Percentiles rank a stretch among this genome's conserved stretches.
Conservation (phyloP, 257 asterid genomes). For the Fraxinus anomala region DNA sequence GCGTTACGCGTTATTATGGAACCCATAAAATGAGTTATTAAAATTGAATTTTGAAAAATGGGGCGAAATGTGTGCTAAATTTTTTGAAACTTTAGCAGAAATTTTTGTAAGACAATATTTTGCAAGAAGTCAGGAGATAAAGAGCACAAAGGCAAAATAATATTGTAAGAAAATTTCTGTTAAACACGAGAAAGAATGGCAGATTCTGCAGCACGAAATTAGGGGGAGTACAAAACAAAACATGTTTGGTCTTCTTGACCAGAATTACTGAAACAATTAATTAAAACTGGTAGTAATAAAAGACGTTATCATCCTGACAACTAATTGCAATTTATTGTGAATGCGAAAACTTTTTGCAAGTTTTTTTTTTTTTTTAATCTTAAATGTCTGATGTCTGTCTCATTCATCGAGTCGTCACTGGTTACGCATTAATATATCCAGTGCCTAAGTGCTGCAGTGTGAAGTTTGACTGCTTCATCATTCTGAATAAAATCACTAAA, state of each 20-base stretch:
- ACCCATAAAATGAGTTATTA: neutral
- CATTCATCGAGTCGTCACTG: slow-evolving; percentile 20
- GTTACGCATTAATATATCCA: slow-evolving; percentile 19
- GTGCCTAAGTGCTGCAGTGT: slow-evolving; percentile 23
- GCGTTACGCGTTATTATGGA: neutral
- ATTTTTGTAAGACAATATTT: neutral
- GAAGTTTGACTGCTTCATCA: slow-evolving; percentile 21
- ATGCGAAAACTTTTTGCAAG: neutral
- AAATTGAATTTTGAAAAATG: too few species aligned
- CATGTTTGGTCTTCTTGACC: slow-evolving; percentile 41
- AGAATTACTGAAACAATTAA: slow-evolving; percentile 34
- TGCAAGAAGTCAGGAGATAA: neutral
- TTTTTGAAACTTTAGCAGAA: slow-evolving; percentile 21
- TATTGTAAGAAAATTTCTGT: neutral
- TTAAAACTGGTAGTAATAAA: slow-evolving; percentile 19
- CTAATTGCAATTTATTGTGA: slow-evolving; percentile 15
- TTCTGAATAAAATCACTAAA: too few species aligned
- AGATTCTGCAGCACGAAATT: neutral
- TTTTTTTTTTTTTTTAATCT: neutral
- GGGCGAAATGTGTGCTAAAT: too few species aligned
- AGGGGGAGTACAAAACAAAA: slow-evolving; percentile 36
- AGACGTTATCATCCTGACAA: slow-evolving; percentile 20
- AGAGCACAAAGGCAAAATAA: neutral
- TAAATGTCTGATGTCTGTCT: slow-evolving; percentile 42
- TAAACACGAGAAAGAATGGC: slow-evolving; percentile 11